Percentiles rank a stretch among this genome's conserved stretches.
phyloP scores from a whole-genome alignment of 805 yeast genomes.

The Kockiozyma suomiensis region DNA sequence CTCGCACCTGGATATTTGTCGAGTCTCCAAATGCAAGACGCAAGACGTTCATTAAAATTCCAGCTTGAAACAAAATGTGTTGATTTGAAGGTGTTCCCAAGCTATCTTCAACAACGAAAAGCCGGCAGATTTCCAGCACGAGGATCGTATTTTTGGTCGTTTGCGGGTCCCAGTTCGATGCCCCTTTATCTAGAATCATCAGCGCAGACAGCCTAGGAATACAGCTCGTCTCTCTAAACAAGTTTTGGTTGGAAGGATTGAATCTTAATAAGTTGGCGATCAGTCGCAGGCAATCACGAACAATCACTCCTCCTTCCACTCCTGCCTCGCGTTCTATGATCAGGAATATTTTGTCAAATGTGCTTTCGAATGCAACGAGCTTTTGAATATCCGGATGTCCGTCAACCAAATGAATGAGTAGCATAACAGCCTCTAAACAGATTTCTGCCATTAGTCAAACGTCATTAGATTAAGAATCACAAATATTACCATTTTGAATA shows the following conservation, averaged over 20 bases:
- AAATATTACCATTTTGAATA: constrained; percentile 64
- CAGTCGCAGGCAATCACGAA: constrained; percentile 83
- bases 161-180: constrained; percentile 77
- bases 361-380: constrained; percentile 90
- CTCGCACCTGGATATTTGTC: constrained; percentile 67
- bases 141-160: constrained; percentile 65
- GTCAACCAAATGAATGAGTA: constrained; percentile 80
- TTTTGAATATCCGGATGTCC: constrained; percentile 87
- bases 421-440: constrained; percentile 56
- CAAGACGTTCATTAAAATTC: constrained; percentile 65
- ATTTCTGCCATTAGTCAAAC: not conserved
- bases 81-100: constrained; percentile 67
- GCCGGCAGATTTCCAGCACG: constrained; percentile 69
- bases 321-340: constrained; percentile 89
- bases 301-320: constrained; percentile 82
- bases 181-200: constrained; percentile 50
- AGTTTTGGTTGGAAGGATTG: constrained; percentile 86
- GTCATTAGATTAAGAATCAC: not conserved
- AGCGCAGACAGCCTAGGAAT: constrained; percentile 64
- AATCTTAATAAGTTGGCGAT: constrained; percentile 72
- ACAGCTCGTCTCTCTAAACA: constrained; percentile 83
- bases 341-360: constrained; percentile 78
- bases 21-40: constrained; percentile 66
- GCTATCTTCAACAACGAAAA: constrained; percentile 73
- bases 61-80: constrained; percentile 57